Evolutionary conservation across 2,329 filamentous ascomycete genomes (phyloP), one percentile per base, ranked within the genome.

Genomic region (Stachybotrys chlorohalonatus): DNA sequence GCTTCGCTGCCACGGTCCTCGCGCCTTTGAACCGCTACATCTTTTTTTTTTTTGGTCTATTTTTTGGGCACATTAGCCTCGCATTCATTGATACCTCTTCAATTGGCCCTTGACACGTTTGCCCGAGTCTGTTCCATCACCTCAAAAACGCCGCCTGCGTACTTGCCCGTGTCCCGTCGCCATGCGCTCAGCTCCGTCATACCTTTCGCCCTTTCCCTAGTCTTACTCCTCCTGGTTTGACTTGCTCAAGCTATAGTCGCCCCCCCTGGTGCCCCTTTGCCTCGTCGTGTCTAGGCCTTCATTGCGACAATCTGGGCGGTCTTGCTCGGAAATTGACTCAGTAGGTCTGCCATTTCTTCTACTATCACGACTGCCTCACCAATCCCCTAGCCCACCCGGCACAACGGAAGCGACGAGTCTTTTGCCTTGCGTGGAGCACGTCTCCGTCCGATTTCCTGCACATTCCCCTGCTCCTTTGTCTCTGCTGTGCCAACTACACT

Each of bases 121-220:
- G 13, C 36, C 36, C 36, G 36, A 13, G 36, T 42, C 36, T 42
- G 36, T 42, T 42, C 36, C 36, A 5, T 42, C 13, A 9, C 9
- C 13, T 42, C 36, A 9, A 42, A 11, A 13, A 42, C 36, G 24
- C 24, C 24, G 24, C 4, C 24, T 24, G 24, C 24, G 24, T 42
- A 2, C 36, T 42, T 56, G 51, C 51, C 56, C 55, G 54, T 52
- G 56, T 57, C 56, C 51, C 55, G 55, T 64, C 56, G 62, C 62
- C 60, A 64, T 63, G 59, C 56, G 54, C 56, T 49, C 32, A 55
- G 53, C 54, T 58, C 53, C 57, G 58, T 55, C 60, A 9, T 57
- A 52, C 50, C 59, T 56, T 58, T 62, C 55, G 57, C 52, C 58
- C 55, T 59, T 63, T 13, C 36, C 60, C 57, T 64, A 64, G 60